A percentile compares a stretch with the other conserved stretches of the same genome.
These are phyloP conservation scores for Tricholoma bakamatsutake DNA, from an alignment of 768 basidiomycete species.

Conservation along the genomic window DNA sequence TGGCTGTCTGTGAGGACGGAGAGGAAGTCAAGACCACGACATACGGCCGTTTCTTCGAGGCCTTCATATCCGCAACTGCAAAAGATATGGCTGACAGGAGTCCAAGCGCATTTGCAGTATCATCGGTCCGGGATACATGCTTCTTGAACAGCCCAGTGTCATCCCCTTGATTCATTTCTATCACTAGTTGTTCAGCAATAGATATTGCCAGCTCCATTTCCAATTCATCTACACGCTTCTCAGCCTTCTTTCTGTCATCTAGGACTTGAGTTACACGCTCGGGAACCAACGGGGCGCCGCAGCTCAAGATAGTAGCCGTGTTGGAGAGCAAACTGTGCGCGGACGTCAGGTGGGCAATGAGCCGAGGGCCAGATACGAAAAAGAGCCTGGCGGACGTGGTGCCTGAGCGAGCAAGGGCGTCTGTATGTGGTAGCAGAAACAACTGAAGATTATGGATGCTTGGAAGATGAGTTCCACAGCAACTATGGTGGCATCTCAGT, in stretches of 20 bases:
- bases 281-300: constrained; percentile 60
- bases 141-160: constrained; percentile 32
- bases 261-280: constrained; percentile 63
- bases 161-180: constrained; percentile 26
- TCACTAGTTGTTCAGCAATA: constrained; percentile 37
- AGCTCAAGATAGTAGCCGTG: constrained; percentile 59
- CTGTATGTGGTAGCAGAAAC: constrained; percentile 66
- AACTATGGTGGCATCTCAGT: constrained; percentile 32
- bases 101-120: constrained; percentile 49
- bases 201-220: constrained; percentile 56
- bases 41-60: constrained; percentile 16
- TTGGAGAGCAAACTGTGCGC: constrained; percentile 50
- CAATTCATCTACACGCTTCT: constrained; percentile 64
- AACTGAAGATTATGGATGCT: constrained; percentile 68
- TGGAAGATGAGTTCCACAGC: constrained; percentile 82
- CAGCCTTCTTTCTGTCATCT: constrained; percentile 58
- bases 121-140: constrained; percentile 57
- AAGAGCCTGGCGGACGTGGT: constrained; percentile 67
- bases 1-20: constrained; percentile 45
- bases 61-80: constrained; percentile 30
- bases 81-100: constrained; percentile 56
- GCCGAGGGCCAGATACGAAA: constrained; percentile 78
- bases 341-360: constrained; percentile 55
- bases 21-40: constrained; percentile 51
- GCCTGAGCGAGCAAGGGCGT: constrained; percentile 53